Base-by-base conservation (phyloP, 331 rosid genomes). In the Malus hybrid region DNA sequence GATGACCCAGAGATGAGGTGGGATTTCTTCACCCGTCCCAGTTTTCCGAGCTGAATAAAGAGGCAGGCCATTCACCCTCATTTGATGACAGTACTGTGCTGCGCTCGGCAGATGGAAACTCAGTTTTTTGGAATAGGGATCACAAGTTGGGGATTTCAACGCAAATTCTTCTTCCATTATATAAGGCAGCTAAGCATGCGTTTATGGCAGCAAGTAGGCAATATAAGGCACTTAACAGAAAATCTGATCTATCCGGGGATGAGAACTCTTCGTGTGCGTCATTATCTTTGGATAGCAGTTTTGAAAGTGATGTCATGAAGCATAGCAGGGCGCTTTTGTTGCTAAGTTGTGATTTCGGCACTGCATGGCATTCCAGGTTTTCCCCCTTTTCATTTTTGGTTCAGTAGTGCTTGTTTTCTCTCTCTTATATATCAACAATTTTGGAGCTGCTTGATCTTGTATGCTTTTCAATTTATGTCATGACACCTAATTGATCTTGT, bases 281-380 rank as follows among this genome's bases (percentile, higher is more conserved):
- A 20, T 34, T 75, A 56, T 80, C 87, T 68, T 75, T 79, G 7
- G 66, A 63, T 80, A 75, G 66, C 61, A 56, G 58, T 50, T 60
- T 84, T 78, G 93, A 86, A 81, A 81, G 72, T 53, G 81, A 74
- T 12, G 89, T 90, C 77, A 77, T 92, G 91, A 92, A 84, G 81
- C 91, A 87, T 70, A 87, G 97, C 85, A 86, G 62, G 82, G 86
- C 96, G 63, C 84, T 92, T 73, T 73, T 92, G 75, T 76, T 94
- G 84, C 83, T 94, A 74, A 94, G 97, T 84, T 89, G 85, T 77
- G 99, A 94, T 81, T 92, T 88, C 62, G 81, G 90, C 64, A 90
- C 97, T 50, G 96, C 99, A 30, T 90, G 99, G 99, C 87, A 90
- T 87, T 85, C 88, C 80, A 94, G 99, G 97, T 94, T 80, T 74